Evolutionary conservation across 192 early-diverging fungal genomes (phyloP), one percentile per base, ranked within the genome.

Genomic region (Funneliformis geosporum): DNA sequence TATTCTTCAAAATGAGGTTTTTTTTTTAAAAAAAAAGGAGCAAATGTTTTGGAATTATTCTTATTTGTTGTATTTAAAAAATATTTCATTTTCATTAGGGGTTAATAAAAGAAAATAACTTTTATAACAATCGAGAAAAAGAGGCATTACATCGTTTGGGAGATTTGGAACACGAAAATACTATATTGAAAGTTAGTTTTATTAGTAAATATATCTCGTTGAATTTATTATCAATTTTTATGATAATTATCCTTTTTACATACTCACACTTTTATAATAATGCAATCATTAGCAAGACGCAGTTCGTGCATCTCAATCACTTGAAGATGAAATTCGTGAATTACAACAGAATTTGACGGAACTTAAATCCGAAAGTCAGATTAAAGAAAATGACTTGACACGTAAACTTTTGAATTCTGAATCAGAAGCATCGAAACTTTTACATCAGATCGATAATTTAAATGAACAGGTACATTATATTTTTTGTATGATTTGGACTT

Each of bases 391-490:
- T 40, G 67, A 69, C 2, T 74, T 27, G 14, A 0, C 28, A 0
- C 73, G 73, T 14, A 60, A 44, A 23, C 12, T 60, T 50, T 12
- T 33, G 10, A 16, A 25, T 9, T 18, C 33, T 39, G 18, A 50
- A 21, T 74, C 43, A 27, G 55, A 74, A 39, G 5, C 14, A 38
- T n/a, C 44, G 16, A 74, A 23, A 14, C 25, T 39, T 18, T 10
- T 60, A 28, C 23, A 50, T 23, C 23, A 60, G 12, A 7, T 74
- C 2, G 47, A 50, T 14, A 39, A 27, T 55, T 28, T 39, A 14
- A 74, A 74, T 39, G 73, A 74, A 60, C 27, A 74, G 73, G 73
- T 74, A 28, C 8, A 8, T 16, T 74, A 55, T n/a, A 16, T 33
- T 33, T n/a, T 47, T 8, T 9, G 4, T 74, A 28, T 21, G n/a